Percentiles rank a stretch among this genome's conserved stretches.
Evolutionary conservation across 2,329 filamentous ascomycete species (phyloP).

Genomic region (Zymoseptoria tritici): DNA sequence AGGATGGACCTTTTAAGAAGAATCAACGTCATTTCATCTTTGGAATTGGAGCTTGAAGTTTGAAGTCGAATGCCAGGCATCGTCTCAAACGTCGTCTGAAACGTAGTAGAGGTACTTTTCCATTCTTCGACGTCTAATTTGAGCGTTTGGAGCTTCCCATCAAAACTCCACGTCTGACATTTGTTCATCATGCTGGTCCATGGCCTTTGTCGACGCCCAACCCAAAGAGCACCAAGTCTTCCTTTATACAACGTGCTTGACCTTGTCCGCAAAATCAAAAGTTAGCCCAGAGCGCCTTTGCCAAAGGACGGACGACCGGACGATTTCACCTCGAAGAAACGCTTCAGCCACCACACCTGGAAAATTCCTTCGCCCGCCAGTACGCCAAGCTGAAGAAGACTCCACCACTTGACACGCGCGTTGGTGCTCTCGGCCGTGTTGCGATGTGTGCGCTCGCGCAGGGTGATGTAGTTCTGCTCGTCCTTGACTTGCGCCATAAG

Average conservation of each 20-base stretch:
- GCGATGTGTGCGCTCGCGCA: constrained; percentile 90
- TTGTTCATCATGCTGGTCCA: not conserved
- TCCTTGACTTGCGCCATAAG: constrained; percentile 89
- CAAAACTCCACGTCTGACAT: not conserved
- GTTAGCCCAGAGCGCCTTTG: constrained; percentile 26
- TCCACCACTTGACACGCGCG: constrained; percentile 98
- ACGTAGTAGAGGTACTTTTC: not conserved
- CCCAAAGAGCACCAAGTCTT: not conserved
- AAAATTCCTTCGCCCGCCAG: constrained; percentile 89
- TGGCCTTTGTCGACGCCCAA: not conserved
- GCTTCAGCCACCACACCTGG: constrained; percentile 98
- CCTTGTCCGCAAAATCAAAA: constrained; percentile 23
- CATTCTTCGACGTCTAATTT: not conserved
- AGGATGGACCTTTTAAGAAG: not conserved
- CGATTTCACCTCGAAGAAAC: constrained; percentile 53
- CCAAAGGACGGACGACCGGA: constrained; percentile 22
- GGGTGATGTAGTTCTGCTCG: constrained; percentile 93
- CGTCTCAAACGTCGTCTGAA: not conserved
- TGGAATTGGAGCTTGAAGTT: not conserved
- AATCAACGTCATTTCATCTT: not conserved
- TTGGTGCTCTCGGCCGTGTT: constrained; percentile 99
- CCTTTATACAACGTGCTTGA: constrained; percentile 32
- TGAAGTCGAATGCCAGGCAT: not conserved
- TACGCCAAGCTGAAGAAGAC: constrained; percentile 86
- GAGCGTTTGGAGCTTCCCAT: not conserved